phyloP scores from a whole-genome alignment of 306 rosid genomes.

The Acacia melanoxylon region DNA sequence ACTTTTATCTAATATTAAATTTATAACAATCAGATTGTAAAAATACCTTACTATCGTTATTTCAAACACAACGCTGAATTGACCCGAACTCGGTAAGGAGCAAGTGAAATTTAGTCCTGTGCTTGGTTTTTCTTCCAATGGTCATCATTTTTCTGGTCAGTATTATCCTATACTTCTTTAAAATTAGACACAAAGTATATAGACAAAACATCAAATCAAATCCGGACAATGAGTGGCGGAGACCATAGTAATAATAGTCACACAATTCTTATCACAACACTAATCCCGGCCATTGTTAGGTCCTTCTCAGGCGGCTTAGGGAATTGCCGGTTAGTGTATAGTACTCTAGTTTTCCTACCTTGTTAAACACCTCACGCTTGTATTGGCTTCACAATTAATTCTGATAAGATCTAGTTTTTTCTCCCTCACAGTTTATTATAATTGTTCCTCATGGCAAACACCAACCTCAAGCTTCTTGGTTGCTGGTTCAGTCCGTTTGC shows the following conservation, averaged over 20 bases:
- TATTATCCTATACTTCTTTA: no score
- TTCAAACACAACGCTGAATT: no score
- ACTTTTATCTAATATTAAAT: no score
- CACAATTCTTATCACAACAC: not conserved
- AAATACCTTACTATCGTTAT: no score
- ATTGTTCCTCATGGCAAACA: slow-evolving; percentile 27
- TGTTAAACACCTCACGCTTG: not conserved
- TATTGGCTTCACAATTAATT: not conserved
- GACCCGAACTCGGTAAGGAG: no score
- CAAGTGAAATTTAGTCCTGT: no score
- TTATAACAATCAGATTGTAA: no score
- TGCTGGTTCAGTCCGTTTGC: slow-evolving; percentile 35
- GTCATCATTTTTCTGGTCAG: no score
- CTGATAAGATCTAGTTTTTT: not conserved
- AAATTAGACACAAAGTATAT: no score
- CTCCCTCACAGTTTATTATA: not conserved
- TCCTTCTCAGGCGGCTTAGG: not conserved
- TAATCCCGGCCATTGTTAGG: not conserved
- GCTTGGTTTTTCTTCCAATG: no score
- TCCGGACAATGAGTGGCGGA: not conserved
- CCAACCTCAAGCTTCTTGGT: slow-evolving; percentile 39
- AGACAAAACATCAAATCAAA: not conserved
- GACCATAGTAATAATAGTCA: not conserved
- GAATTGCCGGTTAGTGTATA: not conserved
- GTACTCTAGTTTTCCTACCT: not conserved